These are phyloP conservation scores for Rhizopus stolonifer DNA, from an alignment of 371 early-diverging fungal genomes.

Conservation along the genomic window DNA sequence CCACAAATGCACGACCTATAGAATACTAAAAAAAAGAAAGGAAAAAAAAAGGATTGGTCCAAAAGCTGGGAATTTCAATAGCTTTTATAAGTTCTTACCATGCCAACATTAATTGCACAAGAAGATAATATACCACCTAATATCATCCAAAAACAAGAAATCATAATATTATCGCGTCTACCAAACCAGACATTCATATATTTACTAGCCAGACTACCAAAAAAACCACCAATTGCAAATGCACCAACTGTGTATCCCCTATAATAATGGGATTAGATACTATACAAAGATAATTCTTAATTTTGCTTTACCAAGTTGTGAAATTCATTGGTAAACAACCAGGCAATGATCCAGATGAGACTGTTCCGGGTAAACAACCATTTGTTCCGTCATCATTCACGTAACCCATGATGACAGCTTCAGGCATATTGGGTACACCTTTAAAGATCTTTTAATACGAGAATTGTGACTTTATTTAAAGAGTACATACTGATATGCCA, in stretches of 20 bases:
- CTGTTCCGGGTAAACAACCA: conserved; percentile 30
- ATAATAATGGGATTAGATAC: not conserved
- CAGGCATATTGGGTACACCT: conserved; percentile 55
- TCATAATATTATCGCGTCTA: conserved; percentile 43
- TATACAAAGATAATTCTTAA: not conserved
- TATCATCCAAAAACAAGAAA: conserved; percentile 36
- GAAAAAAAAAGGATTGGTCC: not conserved
- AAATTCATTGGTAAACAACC: conserved; percentile 46
- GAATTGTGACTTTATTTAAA: not conserved
- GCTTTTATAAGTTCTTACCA: conserved; percentile 26
- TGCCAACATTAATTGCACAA: conserved; percentile 35
- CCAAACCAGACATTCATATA: conserved; percentile 39
- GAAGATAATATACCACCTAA: conserved; percentile 44
- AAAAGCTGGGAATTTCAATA: not conserved
- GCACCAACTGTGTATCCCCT: conserved; percentile 50
- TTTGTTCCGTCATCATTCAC: conserved; percentile 14
- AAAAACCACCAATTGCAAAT: conserved; percentile 48
- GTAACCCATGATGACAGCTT: conserved; percentile 30
- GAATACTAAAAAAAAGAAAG: conserved; percentile 28
- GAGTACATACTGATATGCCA: conserved; percentile 41
- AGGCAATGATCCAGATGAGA: conserved; percentile 24
- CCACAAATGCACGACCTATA: conserved; percentile 84
- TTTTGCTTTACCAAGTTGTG: conserved; percentile 28
- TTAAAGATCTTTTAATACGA: not conserved
- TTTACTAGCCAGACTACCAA: conserved; percentile 41